Evolutionary conservation across 2,329 filamentous ascomycete species (phyloP).

Genomic region (Aspergillus fumigatus): DNA sequence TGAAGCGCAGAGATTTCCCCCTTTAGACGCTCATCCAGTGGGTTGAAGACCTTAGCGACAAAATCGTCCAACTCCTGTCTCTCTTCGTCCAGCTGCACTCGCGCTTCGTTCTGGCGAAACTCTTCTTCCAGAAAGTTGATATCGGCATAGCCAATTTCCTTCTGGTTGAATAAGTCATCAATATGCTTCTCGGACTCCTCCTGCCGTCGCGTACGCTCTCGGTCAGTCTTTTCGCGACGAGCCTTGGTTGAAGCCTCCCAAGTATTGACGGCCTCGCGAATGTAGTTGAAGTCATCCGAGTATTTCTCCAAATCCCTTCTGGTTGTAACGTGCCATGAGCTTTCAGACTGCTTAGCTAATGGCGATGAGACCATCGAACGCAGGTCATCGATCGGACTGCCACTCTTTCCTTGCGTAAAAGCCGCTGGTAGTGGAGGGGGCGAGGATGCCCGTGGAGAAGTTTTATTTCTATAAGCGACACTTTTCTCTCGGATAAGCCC

Average conservation of each 20-base stretch:
- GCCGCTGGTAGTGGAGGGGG: constrained; percentile 27
- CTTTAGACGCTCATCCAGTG: constrained; percentile 46
- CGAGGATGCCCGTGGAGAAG: constrained; percentile 22
- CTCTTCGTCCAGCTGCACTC: constrained; percentile 50
- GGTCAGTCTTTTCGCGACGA: constrained; percentile 44
- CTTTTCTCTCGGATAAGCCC: constrained; percentile 45
- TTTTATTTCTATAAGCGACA: constrained; percentile 32
- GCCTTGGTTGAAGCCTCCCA: constrained; percentile 46
- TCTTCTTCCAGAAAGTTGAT: constrained; percentile 53
- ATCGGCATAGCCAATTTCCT: constrained; percentile 56
- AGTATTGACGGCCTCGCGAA: constrained; percentile 35
- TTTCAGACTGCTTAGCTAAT: constrained; percentile 30
- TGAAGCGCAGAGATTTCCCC: constrained; percentile 47
- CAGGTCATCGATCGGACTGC: constrained; percentile 28
- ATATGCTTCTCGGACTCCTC: constrained; percentile 50
- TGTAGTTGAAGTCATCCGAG: constrained; percentile 42
- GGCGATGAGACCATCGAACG: constrained; percentile 32
- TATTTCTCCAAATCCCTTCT: constrained; percentile 32
- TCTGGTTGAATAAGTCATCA: constrained; percentile 51
- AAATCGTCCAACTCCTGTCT: constrained; percentile 49
- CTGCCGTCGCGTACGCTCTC: constrained; percentile 47
- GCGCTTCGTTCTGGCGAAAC: constrained; percentile 50
- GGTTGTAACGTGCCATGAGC: constrained; percentile 29
- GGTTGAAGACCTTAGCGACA: constrained; percentile 47
- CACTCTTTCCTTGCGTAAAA: constrained; percentile 27